Base-by-base conservation (phyloP, 192 early-diverging fungal species). In the Backusella psychrophila region DNA sequence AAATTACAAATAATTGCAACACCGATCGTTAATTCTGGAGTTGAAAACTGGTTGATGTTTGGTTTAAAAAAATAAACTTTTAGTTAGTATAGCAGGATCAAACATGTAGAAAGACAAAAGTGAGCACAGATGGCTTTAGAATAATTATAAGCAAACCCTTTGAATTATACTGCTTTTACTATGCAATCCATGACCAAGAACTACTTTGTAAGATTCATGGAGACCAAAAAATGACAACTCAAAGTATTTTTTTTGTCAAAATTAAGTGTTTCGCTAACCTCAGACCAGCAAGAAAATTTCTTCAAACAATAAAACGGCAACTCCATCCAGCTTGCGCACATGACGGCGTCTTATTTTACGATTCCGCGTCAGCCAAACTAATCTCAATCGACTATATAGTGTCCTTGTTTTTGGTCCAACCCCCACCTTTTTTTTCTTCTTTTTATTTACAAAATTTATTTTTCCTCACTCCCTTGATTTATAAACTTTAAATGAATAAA, bases 221-320 rank as follows among this genome's bases (percentile, higher is more conserved):
- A 36, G 35, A 69, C 33, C 33, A 69, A 35, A 69, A 38, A 69
- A 36, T 5, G 31, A 69, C n/a, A 3, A 36, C 35, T 69, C 35
- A 69, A 68, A 68, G 19, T 36, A 68, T 68, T 68, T 68, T 36
- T 66, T 33, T 66, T 19, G 2, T 21, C 8, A 36, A 69, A 35
- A 69, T 36, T 36, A 69, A 19, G 35, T 21, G 19, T 35, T 69
- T 69, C 31, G 67, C 67, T 69, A 69, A 69, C 67, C 67, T 69
- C 67, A 69, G 67, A 69, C 67, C 67, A 69, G 67, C 67, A 69
- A 66, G 35, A 68, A 68, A 35, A 35, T 33, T 35, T 68, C 35
- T 68, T n/a, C 33, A 36, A 36, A 36, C 67, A 69, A 36, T 33
- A 36, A 66, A 34, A 69, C n/a, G 67, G 34, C 35, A 34, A 0